phyloP scores from a whole-genome alignment of 148 eudicot species.

The Rhododendron ferrugineum region DNA sequence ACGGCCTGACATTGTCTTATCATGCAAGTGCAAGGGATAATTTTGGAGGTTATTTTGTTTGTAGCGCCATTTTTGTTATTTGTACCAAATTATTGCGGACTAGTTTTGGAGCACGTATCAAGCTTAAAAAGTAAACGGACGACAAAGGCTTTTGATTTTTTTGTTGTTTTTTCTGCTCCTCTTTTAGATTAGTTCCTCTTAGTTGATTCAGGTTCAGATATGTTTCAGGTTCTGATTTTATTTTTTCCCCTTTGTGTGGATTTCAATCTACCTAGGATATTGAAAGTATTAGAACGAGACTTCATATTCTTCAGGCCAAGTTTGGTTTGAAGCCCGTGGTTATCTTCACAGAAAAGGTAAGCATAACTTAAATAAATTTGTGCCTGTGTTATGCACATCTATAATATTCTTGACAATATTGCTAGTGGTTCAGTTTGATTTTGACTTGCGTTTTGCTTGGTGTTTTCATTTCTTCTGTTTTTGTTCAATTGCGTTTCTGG shows the following conservation, averaged over 20 bases:
- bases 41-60: background rate
- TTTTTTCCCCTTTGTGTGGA: background rate
- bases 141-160: background rate
- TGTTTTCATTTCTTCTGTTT: background rate
- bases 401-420: background rate
- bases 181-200: background rate
- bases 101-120: background rate
- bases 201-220: constrained; percentile 1
- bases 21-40: background rate
- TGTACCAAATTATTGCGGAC: background rate
- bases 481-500: background rate
- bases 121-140: background rate
- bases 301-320: constrained; percentile 38
- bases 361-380: constrained; percentile 14
- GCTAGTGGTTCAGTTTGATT: background rate
- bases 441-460: background rate
- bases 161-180: background rate
- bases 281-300: constrained; percentile 36
- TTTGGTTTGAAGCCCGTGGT: constrained; percentile 50
- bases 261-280: constrained; percentile 48
- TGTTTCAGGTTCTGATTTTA: constrained; percentile 7
- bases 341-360: constrained; percentile 87
- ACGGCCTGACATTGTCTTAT: background rate
- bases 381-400: background rate
- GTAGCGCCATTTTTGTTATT: background rate